Evolutionary conservation across 106 monocot genomes (phyloP), one percentile per base, ranked within the genome.

Genomic region (Hemerocallis citrina): DNA sequence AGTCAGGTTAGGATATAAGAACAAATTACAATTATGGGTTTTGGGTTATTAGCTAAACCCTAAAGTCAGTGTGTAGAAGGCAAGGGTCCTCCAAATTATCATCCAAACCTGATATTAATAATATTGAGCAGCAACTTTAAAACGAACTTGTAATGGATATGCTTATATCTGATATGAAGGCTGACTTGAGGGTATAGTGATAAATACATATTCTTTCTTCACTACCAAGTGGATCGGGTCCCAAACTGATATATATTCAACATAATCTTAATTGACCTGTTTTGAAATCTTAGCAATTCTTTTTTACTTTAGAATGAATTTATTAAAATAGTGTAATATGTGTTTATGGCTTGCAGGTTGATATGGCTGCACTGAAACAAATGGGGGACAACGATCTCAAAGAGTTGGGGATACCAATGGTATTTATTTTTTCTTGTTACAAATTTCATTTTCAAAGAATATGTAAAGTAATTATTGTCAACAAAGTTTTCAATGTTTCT

Each of bases 341-440:
- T 48, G 22, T 13, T 55, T 35, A 14, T 68, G 57, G 23, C 55
- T 74, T 68, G 22, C 63, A 99, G 98, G 82, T 99, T 36, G 98
- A 99, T 69, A 88, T 92, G 88, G 27, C 85, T 52, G 88, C 88
- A 43, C 44, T 99, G 38, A 99, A 68, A 68, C 98, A 99, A 70
- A 99, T 99, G 98, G 77, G 92, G 46, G 98, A 99, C 28, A 70
- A 43, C 66, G 98, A 99, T 62, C 98, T 99, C 29, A 99, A 99
- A 65, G 91, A 88, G 49, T 59, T 99, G 77, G 98, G 98, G 56
- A 88, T 92, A 77, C 98, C 98, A 20, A 99, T 99, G 98, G 98
- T 99, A 85, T 25, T 35, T 51, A 22, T 44, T 23, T 59, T 16
- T 44, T 11, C 27, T 63, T 47, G 29, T 46, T 49, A 57, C 1